Conservation (phyloP, 2,329 filamentous ascomycete genomes). For the Ophiostoma piceae region DNA sequence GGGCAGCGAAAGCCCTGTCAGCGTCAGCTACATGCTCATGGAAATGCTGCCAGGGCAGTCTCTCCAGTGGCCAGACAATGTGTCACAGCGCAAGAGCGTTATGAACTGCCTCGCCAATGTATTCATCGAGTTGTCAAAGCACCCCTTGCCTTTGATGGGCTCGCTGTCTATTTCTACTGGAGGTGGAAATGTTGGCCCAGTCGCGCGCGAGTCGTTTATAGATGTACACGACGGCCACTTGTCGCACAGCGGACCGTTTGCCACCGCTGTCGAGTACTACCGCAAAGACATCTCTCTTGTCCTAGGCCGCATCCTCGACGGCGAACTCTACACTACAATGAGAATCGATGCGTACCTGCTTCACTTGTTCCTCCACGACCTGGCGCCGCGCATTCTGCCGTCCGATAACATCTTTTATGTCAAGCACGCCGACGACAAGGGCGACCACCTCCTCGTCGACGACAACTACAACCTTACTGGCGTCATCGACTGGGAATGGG, state of each 20-base stretch:
- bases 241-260: not conserved
- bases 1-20: conserved; percentile 14
- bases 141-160: not conserved
- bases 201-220: not conserved
- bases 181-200: no score
- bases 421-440: conserved; percentile 18
- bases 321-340: not conserved
- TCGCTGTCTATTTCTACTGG: not conserved
- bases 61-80: not conserved
- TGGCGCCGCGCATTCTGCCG: not conserved
- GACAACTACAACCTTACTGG: not conserved
- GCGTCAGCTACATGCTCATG: conserved; percentile 20
- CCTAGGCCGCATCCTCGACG: not conserved
- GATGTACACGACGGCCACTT: not conserved
- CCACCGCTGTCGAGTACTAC: not conserved
- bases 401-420: conserved; percentile 3
- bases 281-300: not conserved
- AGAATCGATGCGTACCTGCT: conserved; percentile 17
- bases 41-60: conserved; percentile 16
- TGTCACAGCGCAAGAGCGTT: not conserved
- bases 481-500: conserved; percentile 18
- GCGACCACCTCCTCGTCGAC: no score
- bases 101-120: not conserved
- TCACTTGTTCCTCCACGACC: not conserved
- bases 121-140: not conserved